Base-by-base conservation (phyloP, 306 rosid species). In the Vigna angularis region DNA sequence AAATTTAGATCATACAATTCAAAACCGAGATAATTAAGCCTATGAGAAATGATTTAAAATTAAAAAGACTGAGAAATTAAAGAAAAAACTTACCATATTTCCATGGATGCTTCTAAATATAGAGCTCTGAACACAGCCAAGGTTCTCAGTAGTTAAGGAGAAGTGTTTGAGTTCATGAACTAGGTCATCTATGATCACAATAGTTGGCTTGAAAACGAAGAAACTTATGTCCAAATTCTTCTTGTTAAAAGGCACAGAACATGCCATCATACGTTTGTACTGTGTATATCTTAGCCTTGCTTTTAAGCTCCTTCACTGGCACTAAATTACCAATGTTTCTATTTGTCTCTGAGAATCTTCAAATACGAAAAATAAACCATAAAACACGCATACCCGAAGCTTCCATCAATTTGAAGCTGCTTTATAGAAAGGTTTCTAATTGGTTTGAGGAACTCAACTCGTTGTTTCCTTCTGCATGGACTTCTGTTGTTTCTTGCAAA, bases 101-200 rank as follows among this genome's bases (percentile, higher is more conserved):
- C 97, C 97, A 88, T 93, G 97, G 87, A 93, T 88, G 92, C 97
- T 93, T 78, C 91, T 91, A 61, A 91, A 84, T 24, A 91, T 83
- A 71, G 89, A 90, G 75, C 84, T 90, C 5, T 88, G 98, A 18
- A 91, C 74, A 88, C 98, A 93, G 53, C 98, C 97, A 79, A 91
- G 96, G 24, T 24, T 69, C 71, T 86, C 72, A 12, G 97, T 83
- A 76, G 52, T 83, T 58, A 81, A 65, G 64, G 98, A 91, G 81
- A 93, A 88, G 4, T 80, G 84, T 18, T 88, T 83, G 24, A 93
- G 88, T 1, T 75, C 89, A 62, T 84, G 88, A 67, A 93, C 83
- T 53, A 93, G 87, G 24, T 90, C 88, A 75, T 86, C 93, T 0
- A 89, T 81, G 11, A 87, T 73, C 6, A 91, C 90, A 34, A 91